Evolutionary conservation across 768 basidiomycete genomes (phyloP).

Genomic region (Chiua virens): DNA sequence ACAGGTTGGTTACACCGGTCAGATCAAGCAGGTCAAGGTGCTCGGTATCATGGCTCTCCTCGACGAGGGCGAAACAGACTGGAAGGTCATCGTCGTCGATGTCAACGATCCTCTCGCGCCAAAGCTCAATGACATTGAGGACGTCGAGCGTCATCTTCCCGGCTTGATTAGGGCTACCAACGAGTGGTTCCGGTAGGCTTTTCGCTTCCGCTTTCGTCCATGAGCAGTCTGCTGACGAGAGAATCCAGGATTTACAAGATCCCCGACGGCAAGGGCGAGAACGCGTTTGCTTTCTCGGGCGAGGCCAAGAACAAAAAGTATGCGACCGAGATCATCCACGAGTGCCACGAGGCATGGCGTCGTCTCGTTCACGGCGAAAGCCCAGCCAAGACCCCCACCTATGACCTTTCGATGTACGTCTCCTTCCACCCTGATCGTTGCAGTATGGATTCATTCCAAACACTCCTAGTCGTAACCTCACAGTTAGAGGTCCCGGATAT

Average conservation of each 20-base stretch:
- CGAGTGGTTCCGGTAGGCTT: constrained; percentile 91
- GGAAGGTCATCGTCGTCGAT: constrained; percentile 99
- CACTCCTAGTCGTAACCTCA: constrained; percentile 70
- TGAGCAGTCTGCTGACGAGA: not conserved
- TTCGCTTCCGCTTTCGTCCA: not conserved
- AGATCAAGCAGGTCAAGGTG: constrained; percentile 99
- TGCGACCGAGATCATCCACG: constrained; percentile 97
- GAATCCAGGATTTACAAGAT: constrained; percentile 85
- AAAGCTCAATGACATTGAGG: constrained; percentile 98
- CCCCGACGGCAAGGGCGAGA: constrained; percentile 94
- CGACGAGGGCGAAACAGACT: constrained; percentile 99
- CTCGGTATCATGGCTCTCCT: constrained; percentile 99
- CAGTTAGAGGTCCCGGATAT: constrained; percentile 68
- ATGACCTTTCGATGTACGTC: constrained; percentile 85
- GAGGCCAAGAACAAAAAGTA: constrained; percentile 99
- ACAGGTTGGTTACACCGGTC: constrained; percentile 94
- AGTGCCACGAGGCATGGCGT: constrained; percentile 98
- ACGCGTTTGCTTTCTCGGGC: constrained; percentile 98
- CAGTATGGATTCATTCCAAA: not conserved
- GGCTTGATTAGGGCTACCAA: constrained; percentile 96
- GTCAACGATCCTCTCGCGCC: constrained; percentile 92
- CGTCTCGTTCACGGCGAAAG: constrained; percentile 82
- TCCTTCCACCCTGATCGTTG: not conserved
- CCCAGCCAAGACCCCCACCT: constrained; percentile 66
- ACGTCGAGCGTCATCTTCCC: constrained; percentile 96